These are phyloP conservation scores for Cladophialophora immunda DNA, from an alignment of 2,329 filamentous ascomycete genomes.

Conservation along the genomic window DNA sequence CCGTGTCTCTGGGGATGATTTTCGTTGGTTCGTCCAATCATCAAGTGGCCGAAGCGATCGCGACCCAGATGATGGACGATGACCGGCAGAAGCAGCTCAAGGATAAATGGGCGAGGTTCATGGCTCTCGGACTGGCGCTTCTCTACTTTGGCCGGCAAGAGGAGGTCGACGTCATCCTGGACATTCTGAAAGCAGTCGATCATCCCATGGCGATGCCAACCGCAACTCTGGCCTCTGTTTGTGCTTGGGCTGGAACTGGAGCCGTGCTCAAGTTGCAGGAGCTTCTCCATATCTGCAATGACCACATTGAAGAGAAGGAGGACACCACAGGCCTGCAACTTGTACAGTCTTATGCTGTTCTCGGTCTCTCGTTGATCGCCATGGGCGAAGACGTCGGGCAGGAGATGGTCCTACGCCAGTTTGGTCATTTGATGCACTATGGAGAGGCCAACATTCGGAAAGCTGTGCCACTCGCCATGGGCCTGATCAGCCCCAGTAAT, in stretches of 20 bases:
- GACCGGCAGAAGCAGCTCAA: constrained; percentile 90
- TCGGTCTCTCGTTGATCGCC: constrained; percentile 90
- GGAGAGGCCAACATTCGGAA: constrained; percentile 97
- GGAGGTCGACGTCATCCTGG: constrained; percentile 96
- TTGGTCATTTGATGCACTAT: constrained; percentile 99
- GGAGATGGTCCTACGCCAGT: constrained; percentile 97
- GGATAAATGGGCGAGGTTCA: constrained; percentile 98
- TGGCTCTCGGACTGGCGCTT: constrained; percentile 90
- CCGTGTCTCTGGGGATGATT: constrained; percentile 85
- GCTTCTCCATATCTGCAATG: constrained; percentile 96
- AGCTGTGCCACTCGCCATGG: constrained; percentile 95
- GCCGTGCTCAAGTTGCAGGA: constrained; percentile 97
- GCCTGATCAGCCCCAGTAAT: constrained; percentile 94
- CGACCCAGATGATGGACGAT: constrained; percentile 91
- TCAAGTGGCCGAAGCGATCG: constrained; percentile 89
- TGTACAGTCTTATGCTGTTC: constrained; percentile 92
- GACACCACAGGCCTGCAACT: constrained; percentile 96
- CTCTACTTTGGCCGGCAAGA: constrained; percentile 97
- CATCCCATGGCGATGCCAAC: constrained; percentile 98
- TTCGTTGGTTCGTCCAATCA: constrained; percentile 93
- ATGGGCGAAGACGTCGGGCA: constrained; percentile 99
- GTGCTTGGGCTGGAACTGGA: constrained; percentile 96
- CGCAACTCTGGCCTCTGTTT: constrained; percentile 91
- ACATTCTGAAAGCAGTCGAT: constrained; percentile 95
- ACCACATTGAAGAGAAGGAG: constrained; percentile 92